Percentiles rank a stretch among this genome's conserved stretches.
Conservation (phyloP, 345 rosid genomes). For the Eutrema japonicum region DNA sequence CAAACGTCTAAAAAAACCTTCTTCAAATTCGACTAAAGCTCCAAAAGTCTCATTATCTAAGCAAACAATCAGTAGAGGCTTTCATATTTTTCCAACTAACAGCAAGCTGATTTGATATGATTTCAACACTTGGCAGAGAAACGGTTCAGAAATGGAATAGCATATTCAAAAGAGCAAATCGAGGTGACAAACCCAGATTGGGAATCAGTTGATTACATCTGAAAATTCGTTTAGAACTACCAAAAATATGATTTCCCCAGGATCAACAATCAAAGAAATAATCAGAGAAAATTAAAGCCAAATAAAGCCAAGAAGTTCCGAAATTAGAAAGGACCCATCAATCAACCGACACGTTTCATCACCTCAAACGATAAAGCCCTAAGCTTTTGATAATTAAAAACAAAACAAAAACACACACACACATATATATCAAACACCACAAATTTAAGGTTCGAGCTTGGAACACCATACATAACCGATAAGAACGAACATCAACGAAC, state of each 20-base stretch:
- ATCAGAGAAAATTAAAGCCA: slow-evolving; percentile 16
- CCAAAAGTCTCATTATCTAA: background rate
- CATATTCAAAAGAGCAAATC: background rate
- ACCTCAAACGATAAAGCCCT: slow-evolving; percentile 23
- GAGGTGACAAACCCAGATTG: background rate
- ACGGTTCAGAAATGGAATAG: background rate
- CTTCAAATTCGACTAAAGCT: background rate
- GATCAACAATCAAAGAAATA: slow-evolving; percentile 6
- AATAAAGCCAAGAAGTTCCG: slow-evolving; percentile 31
- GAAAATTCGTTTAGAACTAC: background rate
- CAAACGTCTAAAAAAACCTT: background rate
- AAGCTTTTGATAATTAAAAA: slow-evolving; percentile 4
- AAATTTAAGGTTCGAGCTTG: slow-evolving; percentile 8
- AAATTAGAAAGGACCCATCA: slow-evolving; percentile 31
- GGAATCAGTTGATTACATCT: background rate
- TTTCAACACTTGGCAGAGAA: slow-evolving; percentile 1
- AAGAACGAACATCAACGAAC: slow-evolving; percentile 4
- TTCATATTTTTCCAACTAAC: background rate
- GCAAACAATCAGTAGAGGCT: slow-evolving; percentile 7
- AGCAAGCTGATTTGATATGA: slow-evolving; percentile 1
- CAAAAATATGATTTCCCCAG: background rate
- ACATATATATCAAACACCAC: slow-evolving; percentile 12
- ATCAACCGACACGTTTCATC: slow-evolving; percentile 42
- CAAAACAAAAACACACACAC: background rate
- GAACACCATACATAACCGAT: background rate